Conservation (phyloP, 352 stramenopile species). For the Globisporangium yorkense region DNA sequence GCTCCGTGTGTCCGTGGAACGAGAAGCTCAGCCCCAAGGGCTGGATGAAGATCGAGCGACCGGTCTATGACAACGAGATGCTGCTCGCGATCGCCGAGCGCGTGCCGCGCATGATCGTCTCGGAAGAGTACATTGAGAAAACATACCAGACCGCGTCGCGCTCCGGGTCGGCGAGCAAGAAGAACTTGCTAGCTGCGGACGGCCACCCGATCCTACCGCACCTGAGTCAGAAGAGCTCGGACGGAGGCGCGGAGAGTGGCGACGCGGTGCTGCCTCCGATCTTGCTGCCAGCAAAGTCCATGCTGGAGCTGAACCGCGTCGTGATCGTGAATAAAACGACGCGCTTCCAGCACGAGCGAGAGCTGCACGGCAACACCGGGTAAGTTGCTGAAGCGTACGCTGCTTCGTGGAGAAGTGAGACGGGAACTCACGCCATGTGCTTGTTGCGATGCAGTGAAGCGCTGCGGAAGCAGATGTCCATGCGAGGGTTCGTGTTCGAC, state of each 20-base stretch:
- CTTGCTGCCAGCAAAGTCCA: conserved; percentile 33
- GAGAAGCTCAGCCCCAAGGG: conserved; percentile 85
- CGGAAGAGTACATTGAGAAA: conserved; percentile 84
- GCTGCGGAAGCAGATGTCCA: conserved; percentile 87
- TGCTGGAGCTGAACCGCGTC: conserved; percentile 71
- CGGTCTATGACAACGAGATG: conserved; percentile 87
- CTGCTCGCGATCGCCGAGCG: conserved; percentile 78
- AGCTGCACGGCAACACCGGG: conserved; percentile 76
- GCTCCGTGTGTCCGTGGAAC: conserved; percentile 88
- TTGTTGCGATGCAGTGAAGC: conserved; percentile 45
- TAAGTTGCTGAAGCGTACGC: conserved; percentile 18
- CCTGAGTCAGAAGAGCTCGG: background rate
- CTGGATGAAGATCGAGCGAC: conserved; percentile 87
- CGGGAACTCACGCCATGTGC: background rate
- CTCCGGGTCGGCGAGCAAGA: conserved; percentile 12
- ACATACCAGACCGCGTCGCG: conserved; percentile 54
- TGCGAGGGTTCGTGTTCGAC: conserved; percentile 86
- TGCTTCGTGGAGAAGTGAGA: no score
- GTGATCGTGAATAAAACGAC: conserved; percentile 87
- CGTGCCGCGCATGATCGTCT: conserved; percentile 85
- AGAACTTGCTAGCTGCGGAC: conserved; percentile 6
- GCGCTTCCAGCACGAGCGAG: conserved; percentile 82
- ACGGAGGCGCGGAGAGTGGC: background rate
- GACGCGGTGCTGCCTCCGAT: conserved; percentile 29
- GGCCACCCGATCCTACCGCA: conserved; percentile 8